A percentile compares a stretch with the other conserved stretches of the same genome.
phyloP scores from a whole-genome alignment of 2,329 filamentous ascomycete genomes.

The Talaromyces sp. region DNA sequence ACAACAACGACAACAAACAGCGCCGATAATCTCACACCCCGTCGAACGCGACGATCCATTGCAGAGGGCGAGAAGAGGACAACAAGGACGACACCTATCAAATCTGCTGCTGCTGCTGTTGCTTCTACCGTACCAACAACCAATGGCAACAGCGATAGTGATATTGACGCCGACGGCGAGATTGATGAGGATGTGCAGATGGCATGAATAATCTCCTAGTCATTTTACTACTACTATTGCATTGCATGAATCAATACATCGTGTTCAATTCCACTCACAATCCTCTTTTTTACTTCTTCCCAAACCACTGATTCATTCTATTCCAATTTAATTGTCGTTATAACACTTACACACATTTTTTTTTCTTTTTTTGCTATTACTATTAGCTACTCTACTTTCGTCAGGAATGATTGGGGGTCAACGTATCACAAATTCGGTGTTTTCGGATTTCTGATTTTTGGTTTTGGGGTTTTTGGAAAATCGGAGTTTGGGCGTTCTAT shows the following conservation, averaged over 20 bases:
- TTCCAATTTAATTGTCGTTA: too few species aligned
- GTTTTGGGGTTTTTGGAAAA: too few species aligned
- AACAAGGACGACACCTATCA: background rate
- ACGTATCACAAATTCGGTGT: too few species aligned
- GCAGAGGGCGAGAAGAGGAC: conserved; percentile 6
- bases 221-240: background rate
- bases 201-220: too few species aligned
- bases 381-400: too few species aligned
- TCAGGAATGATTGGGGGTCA: too few species aligned
- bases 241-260: background rate
- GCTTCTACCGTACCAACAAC: background rate
- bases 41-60: conserved; percentile 8
- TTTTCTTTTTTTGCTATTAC: too few species aligned
- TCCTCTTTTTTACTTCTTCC: background rate
- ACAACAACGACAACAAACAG: background rate
- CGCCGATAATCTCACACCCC: conserved; percentile 2
- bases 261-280: background rate
- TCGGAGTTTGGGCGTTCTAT: too few species aligned
- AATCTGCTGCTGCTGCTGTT: background rate
- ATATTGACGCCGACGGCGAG: conserved; percentile 12
- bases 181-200: conserved; percentile 12
- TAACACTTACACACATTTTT: too few species aligned
- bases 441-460: too few species aligned
- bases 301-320: background rate
- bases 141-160: conserved; percentile 3